These are phyloP conservation scores for Cutaneotrichosporon cutaneum DNA, from an alignment of 1,284 basidiomycete genomes.

Conservation along the genomic window DNA sequence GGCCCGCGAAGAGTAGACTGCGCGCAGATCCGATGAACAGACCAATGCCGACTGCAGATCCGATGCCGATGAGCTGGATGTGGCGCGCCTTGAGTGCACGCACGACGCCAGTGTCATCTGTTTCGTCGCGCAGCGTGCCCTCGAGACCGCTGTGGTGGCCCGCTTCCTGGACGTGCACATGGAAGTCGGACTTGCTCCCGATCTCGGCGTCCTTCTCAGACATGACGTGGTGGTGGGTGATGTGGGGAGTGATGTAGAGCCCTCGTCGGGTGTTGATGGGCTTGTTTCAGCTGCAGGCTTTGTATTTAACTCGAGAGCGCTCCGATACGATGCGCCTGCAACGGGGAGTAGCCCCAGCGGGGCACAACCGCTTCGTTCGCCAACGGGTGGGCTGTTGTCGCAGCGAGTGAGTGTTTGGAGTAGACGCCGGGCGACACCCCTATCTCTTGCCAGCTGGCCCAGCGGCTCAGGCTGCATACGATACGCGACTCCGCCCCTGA, in stretches of 20 bases:
- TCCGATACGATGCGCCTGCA: too few species aligned
- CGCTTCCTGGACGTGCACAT: neutral
- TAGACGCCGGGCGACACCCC: too few species aligned
- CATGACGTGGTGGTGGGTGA: neutral
- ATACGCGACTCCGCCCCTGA: too few species aligned
- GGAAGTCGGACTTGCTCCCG: constrained; percentile 1
- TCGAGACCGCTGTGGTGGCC: neutral
- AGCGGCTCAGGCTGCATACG: too few species aligned
- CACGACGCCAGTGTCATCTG: constrained; percentile 8
- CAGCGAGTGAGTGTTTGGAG: neutral
- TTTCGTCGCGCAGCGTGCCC: neutral
- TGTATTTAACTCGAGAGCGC: too few species aligned
- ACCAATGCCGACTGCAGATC: constrained; percentile 12
- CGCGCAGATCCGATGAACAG: constrained; percentile 15
- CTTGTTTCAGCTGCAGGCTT: too few species aligned
- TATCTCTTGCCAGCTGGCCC: too few species aligned
- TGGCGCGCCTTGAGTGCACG: constrained; percentile 15
- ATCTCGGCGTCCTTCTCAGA: neutral
- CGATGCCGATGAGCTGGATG: constrained; percentile 17
- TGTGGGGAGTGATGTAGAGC: neutral
- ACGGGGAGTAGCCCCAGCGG: too few species aligned
- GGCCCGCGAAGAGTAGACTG: constrained; percentile 20
- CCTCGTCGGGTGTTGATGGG: neutral
- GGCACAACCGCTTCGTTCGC: neutral
- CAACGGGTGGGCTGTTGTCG: neutral